phyloP scores from a whole-genome alignment of 192 early-diverging fungal genomes.

The Rhizophlyctis rosea region DNA sequence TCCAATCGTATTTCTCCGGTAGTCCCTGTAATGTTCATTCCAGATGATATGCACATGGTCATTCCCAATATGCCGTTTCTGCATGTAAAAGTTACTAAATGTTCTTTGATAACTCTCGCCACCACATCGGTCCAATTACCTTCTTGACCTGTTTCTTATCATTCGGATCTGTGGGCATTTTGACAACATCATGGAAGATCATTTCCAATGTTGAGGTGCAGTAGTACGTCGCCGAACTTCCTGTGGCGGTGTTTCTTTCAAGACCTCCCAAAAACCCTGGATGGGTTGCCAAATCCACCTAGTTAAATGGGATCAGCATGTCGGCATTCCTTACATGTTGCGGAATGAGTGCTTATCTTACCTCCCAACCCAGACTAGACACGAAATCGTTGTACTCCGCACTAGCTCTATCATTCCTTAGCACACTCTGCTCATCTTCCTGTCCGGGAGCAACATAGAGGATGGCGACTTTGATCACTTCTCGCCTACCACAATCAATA shows the following conservation, averaged over 20 bases:
- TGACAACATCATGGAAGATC: conserved; percentile 86
- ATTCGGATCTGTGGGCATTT: conserved; percentile 76
- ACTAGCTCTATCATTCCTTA: conserved; percentile 75
- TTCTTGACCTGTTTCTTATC: conserved; percentile 90
- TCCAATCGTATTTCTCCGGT: conserved; percentile 83
- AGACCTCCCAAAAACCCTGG: conserved; percentile 84
- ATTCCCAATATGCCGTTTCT: conserved; percentile 99
- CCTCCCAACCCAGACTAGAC: conserved; percentile 86
- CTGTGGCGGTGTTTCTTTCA: conserved; percentile 76
- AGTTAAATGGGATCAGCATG: too few species aligned
- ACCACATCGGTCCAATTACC: conserved; percentile 45
- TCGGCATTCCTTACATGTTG: not conserved
- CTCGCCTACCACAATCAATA: conserved; percentile 48
- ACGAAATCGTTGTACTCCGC: conserved; percentile 82
- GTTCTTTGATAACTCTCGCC: not conserved
- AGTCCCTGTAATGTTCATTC: conserved; percentile 91
- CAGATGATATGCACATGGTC: conserved; percentile 98
- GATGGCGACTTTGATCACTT: conserved; percentile 86
- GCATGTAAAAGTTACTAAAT: not conserved
- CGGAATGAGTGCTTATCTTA: conserved; percentile 15
- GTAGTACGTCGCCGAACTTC: conserved; percentile 74
- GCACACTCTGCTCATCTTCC: conserved; percentile 82
- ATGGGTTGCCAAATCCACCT: conserved; percentile 78
- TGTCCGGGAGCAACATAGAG: conserved; percentile 90
- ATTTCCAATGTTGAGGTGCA: conserved; percentile 82